These are phyloP conservation scores for Trypanosomatidae sp. DNA, from an alignment of 208 protist genomes.

Conservation along the genomic window DNA sequence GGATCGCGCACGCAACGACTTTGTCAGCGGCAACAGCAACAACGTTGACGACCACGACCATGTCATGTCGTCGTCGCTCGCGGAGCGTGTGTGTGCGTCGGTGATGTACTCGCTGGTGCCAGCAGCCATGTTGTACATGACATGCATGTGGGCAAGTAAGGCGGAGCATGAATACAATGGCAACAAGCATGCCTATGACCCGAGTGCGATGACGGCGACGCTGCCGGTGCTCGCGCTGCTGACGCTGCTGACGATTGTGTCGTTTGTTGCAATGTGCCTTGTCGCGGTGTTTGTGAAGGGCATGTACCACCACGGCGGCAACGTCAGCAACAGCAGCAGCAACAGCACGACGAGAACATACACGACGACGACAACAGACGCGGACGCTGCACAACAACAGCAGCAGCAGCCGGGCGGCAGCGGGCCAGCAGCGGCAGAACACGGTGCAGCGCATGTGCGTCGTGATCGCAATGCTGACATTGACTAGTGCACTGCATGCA, in stretches of 20 bases:
- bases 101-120: background rate
- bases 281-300: too few species aligned
- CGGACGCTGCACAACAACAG: too few species aligned
- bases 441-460: too few species aligned
- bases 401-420: too few species aligned
- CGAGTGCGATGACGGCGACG: slow-evolving; percentile 17
- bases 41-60: background rate
- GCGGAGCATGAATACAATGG: slow-evolving; percentile 30
- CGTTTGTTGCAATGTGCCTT: slow-evolving; percentile 9
- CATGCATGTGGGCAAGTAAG: slow-evolving; percentile 39
- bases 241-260: slow-evolving; percentile 6
- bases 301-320: too few species aligned
- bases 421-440: too few species aligned
- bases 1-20: background rate
- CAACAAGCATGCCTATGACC: slow-evolving; percentile 4
- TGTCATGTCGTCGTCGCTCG: background rate
- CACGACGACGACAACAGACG: background rate
- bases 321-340: background rate
- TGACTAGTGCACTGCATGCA: too few species aligned
- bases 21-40: background rate
- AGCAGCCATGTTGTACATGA: slow-evolving; percentile 10
- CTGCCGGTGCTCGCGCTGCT: slow-evolving; percentile 25
- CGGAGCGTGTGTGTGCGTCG: background rate
- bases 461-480: too few species aligned
- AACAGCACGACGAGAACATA: background rate